A percentile compares a stretch with the other conserved stretches of the same genome.
Evolutionary conservation across 208 protist genomes (phyloP).

Genomic region (Wallacemonas sp.): DNA sequence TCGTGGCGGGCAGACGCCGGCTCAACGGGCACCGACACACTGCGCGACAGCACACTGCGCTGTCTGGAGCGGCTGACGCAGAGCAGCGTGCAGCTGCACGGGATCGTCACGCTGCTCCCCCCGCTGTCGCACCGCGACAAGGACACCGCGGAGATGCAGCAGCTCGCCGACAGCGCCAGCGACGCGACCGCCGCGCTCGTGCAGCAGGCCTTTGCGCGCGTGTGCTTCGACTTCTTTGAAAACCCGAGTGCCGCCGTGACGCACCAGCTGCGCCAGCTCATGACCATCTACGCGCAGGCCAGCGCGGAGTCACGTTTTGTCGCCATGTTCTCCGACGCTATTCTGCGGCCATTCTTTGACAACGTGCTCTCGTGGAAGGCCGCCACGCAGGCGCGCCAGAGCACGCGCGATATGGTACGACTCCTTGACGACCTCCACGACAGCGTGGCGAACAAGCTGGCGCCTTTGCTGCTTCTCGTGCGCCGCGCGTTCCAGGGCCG

Average conservation of each 20-base stretch:
- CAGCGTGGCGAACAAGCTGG: constrained; percentile 33
- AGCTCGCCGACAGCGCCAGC: constrained; percentile 4
- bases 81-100: constrained; percentile 5
- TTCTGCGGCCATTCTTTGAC: constrained; percentile 67
- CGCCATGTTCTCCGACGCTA: constrained; percentile 52
- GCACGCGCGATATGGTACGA: constrained; percentile 49
- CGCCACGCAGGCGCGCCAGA: constrained; percentile 73
- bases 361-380: constrained; percentile 80
- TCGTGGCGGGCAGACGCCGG: not conserved
- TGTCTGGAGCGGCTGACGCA: not conserved
- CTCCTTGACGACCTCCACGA: constrained; percentile 55
- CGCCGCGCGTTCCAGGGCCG: constrained; percentile 42
- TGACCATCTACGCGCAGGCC: constrained; percentile 46
- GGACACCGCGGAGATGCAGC: constrained; percentile 7
- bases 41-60: not conserved
- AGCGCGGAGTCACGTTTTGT: constrained; percentile 54
- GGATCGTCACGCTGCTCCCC: constrained; percentile 7
- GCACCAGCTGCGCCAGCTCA: constrained; percentile 27
- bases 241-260: constrained; percentile 3
- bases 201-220: constrained; percentile 14
- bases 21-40: not conserved
- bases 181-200: not conserved
- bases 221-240: constrained; percentile 22
- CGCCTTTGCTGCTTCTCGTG: constrained; percentile 60
- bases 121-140: constrained; percentile 16